Percentiles rank a stretch among this genome's conserved stretches.
phyloP scores from a whole-genome alignment of 106 monocot species.

The Cymbidium sinense region DNA sequence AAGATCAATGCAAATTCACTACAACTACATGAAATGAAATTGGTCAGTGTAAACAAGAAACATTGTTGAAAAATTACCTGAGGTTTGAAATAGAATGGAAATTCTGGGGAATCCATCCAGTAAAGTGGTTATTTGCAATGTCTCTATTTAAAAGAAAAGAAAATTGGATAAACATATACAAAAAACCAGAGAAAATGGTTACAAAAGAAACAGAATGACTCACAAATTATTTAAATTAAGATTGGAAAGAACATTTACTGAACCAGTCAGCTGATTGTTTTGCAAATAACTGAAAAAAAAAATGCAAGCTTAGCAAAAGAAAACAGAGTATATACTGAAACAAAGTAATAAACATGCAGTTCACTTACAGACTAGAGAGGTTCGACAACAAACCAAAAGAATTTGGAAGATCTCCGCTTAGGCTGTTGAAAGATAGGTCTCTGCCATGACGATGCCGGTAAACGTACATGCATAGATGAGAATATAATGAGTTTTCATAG shows the following conservation, averaged over 20 bases:
- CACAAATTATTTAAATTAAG: constrained; percentile 71
- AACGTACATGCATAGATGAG: constrained; percentile 1
- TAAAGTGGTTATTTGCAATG: constrained; percentile 82
- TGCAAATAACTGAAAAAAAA: constrained; percentile 60
- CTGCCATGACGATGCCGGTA: constrained; percentile 25
- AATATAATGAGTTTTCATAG: neutral
- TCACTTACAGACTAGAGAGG: constrained; percentile 78
- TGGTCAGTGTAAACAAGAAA: neutral
- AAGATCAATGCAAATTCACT: neutral
- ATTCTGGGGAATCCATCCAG: constrained; percentile 71
- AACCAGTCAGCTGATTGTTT: constrained; percentile 79
- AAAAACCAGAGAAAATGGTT: neutral
- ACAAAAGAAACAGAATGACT: constrained; percentile 14
- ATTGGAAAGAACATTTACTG: constrained; percentile 60
- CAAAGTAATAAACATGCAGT: neutral
- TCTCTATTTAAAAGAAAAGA: constrained; percentile 39
- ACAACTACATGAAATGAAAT: neutral
- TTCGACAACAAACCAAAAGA: constrained; percentile 67
- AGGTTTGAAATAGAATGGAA: constrained; percentile 69
- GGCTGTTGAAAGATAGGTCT: constrained; percentile 84
- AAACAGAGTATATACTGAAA: neutral
- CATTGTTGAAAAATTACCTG: constrained; percentile 29
- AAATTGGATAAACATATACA: constrained; percentile 1
- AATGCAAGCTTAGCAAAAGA: neutral
- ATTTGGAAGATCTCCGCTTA: constrained; percentile 65